Percentiles rank a stretch among this genome's conserved stretches.
These are phyloP conservation scores for Penicillium bialowiezense DNA, from an alignment of 495 filamentous ascomycete species.

Conservation along the genomic window DNA sequence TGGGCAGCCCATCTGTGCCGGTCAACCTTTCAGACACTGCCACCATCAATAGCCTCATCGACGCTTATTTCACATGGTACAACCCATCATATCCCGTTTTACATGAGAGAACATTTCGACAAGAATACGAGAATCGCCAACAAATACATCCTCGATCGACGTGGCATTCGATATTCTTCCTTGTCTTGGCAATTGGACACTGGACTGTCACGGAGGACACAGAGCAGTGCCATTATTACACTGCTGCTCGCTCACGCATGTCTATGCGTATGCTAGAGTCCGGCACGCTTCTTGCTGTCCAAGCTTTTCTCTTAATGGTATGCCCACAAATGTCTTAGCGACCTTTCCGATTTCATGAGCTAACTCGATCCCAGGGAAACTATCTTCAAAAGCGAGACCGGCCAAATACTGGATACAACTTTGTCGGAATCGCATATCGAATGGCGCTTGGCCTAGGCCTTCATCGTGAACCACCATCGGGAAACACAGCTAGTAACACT, in stretches of 20 bases:
- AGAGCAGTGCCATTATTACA: constrained; percentile 15
- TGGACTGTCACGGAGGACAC: constrained; percentile 12
- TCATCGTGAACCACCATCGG: constrained; percentile 24
- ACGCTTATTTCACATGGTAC: constrained; percentile 25
- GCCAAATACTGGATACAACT: constrained; percentile 23
- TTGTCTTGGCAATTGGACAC: constrained; percentile 25
- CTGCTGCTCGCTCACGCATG: constrained; percentile 21
- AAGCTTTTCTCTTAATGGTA: constrained; percentile 24
- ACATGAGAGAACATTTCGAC: constrained; percentile 23
- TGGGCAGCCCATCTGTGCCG: background rate
- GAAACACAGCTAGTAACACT: constrained; percentile 17
- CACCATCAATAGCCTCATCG: constrained; percentile 12
- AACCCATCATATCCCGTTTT: constrained; percentile 19
- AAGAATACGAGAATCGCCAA: constrained; percentile 8
- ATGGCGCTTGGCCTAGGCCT: constrained; percentile 23
- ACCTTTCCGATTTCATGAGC: too few relatives aligned
- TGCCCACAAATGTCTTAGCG: background rate
- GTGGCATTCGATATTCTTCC: constrained; percentile 21
- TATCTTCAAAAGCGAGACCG: constrained; percentile 22
- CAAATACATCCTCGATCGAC: constrained; percentile 11
- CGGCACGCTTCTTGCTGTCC: constrained; percentile 19
- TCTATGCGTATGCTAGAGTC: constrained; percentile 28
- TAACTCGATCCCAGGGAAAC: background rate
- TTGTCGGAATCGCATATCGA: constrained; percentile 16
- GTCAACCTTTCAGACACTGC: constrained; percentile 3